A percentile compares a stretch with the other conserved stretches of the same genome.
phyloP scores from a whole-genome alignment of 805 yeast genomes.

The Myxozyma melibiosi region DNA sequence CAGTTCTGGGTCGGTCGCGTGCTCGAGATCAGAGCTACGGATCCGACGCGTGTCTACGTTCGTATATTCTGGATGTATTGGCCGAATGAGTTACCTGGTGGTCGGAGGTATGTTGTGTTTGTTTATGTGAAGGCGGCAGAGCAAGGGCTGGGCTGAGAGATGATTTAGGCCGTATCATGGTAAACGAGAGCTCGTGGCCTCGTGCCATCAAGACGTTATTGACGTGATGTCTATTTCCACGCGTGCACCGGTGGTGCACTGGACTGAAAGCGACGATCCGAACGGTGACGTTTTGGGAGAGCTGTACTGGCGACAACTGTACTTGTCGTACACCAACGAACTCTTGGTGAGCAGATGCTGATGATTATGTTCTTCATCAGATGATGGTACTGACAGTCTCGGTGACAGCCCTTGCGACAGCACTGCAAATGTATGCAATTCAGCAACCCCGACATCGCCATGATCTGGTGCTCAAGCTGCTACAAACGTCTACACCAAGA shows the following conservation, averaged over 20 bases:
- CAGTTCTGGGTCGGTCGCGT: constrained; percentile 28
- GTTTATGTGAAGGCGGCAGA: neutral
- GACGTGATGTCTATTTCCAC: constrained; percentile 29
- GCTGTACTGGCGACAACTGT: constrained; percentile 32
- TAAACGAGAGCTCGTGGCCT: constrained; percentile 28
- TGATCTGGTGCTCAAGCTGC: constrained; percentile 27
- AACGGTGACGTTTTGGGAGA: constrained; percentile 6
- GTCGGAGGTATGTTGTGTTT: constrained; percentile 15
- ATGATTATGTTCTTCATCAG: neutral
- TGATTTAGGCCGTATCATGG: constrained; percentile 27
- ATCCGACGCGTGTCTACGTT: constrained; percentile 20
- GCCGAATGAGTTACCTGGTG: constrained; percentile 31
- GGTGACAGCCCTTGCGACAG: constrained; percentile 20
- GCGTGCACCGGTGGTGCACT: constrained; percentile 22
- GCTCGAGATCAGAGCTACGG: constrained; percentile 25
- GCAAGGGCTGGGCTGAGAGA: neutral
- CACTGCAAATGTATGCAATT: constrained; percentile 23
- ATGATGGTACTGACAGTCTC: too few relatives aligned
- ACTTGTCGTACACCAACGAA: constrained; percentile 22
- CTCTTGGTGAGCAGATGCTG: constrained; percentile 7
- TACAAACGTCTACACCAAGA: constrained; percentile 22
- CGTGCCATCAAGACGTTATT: constrained; percentile 29
- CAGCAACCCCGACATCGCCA: constrained; percentile 24
- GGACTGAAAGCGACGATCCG: constrained; percentile 17
- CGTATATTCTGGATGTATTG: constrained; percentile 31